Evolutionary conservation across 331 rosid genomes (phyloP).

Genomic region (Pyrus hybrid): DNA sequence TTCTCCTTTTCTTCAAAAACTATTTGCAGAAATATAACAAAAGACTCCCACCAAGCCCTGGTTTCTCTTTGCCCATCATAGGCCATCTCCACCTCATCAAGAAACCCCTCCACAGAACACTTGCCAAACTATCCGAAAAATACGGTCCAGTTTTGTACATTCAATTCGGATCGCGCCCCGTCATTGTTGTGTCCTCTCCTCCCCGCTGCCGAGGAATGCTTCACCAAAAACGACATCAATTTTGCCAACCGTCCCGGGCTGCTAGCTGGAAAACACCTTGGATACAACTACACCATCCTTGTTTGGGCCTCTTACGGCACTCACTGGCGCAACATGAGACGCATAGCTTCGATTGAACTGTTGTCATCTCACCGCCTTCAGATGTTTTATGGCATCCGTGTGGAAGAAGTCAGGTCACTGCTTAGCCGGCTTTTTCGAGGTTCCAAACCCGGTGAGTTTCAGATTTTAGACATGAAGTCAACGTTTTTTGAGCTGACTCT

Average conservation of each 20-base stretch:
- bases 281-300: constrained; percentile 25
- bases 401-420: constrained; percentile 17
- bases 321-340: constrained; percentile 35
- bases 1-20: not conserved
- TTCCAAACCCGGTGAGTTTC: not conserved
- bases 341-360: constrained; percentile 27
- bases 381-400: constrained; percentile 11
- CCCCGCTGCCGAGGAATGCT: constrained; percentile 25
- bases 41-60: constrained; percentile 36
- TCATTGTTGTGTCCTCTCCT: constrained; percentile 34
- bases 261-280: constrained; percentile 30
- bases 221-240: constrained; percentile 22
- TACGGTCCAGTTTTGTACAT: constrained; percentile 26
- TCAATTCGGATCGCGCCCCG: constrained; percentile 31
- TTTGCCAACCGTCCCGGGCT: constrained; percentile 32
- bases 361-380: constrained; percentile 23
- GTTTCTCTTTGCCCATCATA: constrained; percentile 19
- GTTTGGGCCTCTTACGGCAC: constrained; percentile 34
- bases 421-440: constrained; percentile 6
- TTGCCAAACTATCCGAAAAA: constrained; percentile 18
- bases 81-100: constrained; percentile 39
- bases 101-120: constrained; percentile 27
- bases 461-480: constrained; percentile 22
- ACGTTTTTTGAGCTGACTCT: constrained; percentile 25
- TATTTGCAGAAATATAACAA: not conserved